These are phyloP conservation scores for Nicotiana attenuata DNA, from an alignment of 257 asterid species.

Conservation along the genomic window DNA sequence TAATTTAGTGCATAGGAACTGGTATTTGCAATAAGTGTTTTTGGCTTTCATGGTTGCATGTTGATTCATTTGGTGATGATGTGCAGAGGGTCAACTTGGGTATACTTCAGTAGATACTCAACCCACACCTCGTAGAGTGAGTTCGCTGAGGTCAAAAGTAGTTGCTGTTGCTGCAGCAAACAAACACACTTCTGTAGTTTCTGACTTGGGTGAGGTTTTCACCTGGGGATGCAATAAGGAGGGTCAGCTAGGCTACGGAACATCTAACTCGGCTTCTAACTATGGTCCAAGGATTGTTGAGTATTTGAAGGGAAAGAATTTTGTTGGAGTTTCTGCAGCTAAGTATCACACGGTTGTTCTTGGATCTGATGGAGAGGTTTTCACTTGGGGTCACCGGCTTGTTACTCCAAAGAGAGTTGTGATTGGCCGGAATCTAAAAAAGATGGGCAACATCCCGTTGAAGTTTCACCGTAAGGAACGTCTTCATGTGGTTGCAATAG, in stretches of 20 bases:
- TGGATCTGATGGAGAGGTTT: constrained; percentile 99
- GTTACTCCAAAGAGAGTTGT: constrained; percentile 87
- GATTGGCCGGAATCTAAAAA: constrained; percentile 55
- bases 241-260: constrained; percentile 99
- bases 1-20: not conserved
- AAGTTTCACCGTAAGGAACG: constrained; percentile 86
- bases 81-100: constrained; percentile 99
- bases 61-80: constrained; percentile 19
- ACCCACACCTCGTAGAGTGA: constrained; percentile 93
- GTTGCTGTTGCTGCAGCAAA: constrained; percentile 95
- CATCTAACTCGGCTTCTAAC: constrained; percentile 94
- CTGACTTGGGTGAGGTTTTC: constrained; percentile 82
- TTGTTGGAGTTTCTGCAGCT: constrained; percentile 76
- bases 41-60: not conserved
- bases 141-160: constrained; percentile 70
- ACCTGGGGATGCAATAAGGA: constrained; percentile 99
- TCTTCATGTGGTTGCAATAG: constrained; percentile 66
- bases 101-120: constrained; percentile 97
- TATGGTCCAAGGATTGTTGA: constrained; percentile 92
- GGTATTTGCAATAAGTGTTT: not conserved
- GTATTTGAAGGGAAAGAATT: constrained; percentile 76
- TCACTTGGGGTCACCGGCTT: constrained; percentile 98
- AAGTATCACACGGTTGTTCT: constrained; percentile 89
- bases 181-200: constrained; percentile 92
- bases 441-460: constrained; percentile 53